Conservation (phyloP, 768 basidiomycete species). For the Russula sp. region DNA sequence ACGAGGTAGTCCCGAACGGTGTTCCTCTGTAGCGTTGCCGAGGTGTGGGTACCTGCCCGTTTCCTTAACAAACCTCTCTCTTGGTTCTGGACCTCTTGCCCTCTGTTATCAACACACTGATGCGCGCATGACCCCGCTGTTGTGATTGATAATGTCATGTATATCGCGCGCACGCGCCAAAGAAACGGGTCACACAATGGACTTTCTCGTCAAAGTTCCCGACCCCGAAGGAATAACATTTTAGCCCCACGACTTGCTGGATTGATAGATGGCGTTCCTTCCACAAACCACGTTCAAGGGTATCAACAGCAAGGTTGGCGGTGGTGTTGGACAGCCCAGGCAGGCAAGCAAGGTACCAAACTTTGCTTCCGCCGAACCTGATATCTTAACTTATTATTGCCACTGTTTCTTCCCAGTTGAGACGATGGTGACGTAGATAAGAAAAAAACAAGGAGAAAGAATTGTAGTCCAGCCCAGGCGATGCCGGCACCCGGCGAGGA, state of each 20-base stretch:
- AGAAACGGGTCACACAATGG: not conserved
- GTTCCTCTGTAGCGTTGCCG: not conserved
- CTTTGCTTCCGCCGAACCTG: not conserved
- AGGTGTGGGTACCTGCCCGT: not conserved
- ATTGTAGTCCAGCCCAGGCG: not conserved
- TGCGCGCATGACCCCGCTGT: not conserved
- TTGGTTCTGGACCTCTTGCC: not conserved
- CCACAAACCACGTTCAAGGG: constrained; percentile 20
- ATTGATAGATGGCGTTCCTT: not conserved
- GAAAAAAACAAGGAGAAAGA: not conserved
- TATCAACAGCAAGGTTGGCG: not conserved
- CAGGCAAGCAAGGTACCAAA: not conserved
- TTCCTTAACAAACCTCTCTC: not conserved
- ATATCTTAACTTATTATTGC: no score
- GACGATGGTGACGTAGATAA: constrained; percentile 7
- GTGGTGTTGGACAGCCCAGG: no score
- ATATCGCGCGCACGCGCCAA: not conserved
- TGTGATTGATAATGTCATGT: not conserved
- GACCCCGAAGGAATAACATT: not conserved
- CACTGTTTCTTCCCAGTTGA: constrained; percentile 1
- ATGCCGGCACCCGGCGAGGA: not conserved
- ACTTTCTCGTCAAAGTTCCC: not conserved
- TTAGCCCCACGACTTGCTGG: no score
- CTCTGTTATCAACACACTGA: not conserved
- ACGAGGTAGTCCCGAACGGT: constrained; percentile 1